These are phyloP conservation scores for Micractinium conductrix DNA, from an alignment of 139 green algal species.

Conservation along the genomic window DNA sequence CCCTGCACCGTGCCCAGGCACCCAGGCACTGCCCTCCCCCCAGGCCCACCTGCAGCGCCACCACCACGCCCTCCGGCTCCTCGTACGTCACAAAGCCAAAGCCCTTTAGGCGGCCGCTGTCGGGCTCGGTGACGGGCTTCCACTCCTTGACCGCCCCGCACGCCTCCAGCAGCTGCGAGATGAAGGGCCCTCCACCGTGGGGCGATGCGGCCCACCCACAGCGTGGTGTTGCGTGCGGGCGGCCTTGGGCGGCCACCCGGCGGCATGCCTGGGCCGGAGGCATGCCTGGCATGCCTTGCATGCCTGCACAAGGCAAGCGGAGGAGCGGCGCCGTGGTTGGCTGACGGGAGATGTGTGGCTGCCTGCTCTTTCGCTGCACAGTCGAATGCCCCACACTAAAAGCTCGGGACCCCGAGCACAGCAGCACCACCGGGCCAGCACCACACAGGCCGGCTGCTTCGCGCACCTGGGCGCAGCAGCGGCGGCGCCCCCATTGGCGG, in stretches of 20 bases:
- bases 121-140: constrained; percentile 89
- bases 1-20: no score
- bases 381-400: no score
- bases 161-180: constrained; percentile 79
- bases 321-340: no score
- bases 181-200: constrained; percentile 72
- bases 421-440: no score
- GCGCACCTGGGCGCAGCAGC: not conserved
- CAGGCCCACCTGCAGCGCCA: constrained; percentile 75
- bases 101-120: constrained; percentile 78
- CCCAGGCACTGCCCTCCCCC: no score
- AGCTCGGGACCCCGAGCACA: no score
- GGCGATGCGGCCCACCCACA: constrained; percentile 92
- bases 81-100: constrained; percentile 95
- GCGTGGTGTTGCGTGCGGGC: constrained; percentile 67
- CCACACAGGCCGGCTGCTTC: not conserved
- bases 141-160: constrained; percentile 83
- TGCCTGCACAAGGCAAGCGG: no score
- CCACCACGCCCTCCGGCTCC: constrained; percentile 72
- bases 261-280: no score
- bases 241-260: no score
- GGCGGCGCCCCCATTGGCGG: not conserved
- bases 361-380: no score
- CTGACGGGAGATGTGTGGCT: no score
- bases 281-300: no score